Percentiles rank a stretch among this genome's conserved stretches.
Evolutionary conservation across 331 rosid genomes (phyloP).

Genomic region (Cydonia oblonga): DNA sequence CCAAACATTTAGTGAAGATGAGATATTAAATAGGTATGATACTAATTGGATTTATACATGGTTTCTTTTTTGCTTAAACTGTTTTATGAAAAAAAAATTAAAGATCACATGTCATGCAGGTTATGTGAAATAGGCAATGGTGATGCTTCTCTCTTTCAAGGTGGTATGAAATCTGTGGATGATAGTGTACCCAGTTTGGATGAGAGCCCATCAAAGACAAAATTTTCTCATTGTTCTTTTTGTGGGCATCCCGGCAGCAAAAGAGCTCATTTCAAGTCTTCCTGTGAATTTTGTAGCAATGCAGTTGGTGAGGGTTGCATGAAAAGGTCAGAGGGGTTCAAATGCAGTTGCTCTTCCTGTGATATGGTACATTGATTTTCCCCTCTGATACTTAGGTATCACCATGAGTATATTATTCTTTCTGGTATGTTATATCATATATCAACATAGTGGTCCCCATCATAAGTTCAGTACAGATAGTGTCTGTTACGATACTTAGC

Average conservation of each 20-base stretch:
- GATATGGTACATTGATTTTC: constrained; percentile 30
- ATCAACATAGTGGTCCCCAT: neutral
- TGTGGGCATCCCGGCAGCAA: constrained; percentile 96
- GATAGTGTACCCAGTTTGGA: constrained; percentile 21
- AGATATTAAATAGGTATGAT: constrained; percentile 55
- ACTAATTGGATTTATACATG: neutral
- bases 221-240: constrained; percentile 67
- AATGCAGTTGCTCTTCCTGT: constrained; percentile 66
- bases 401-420: neutral
- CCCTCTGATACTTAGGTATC: neutral
- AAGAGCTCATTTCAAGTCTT: constrained; percentile 42
- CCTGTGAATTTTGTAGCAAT: constrained; percentile 47
- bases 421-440: neutral
- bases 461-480: neutral
- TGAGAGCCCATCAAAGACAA: constrained; percentile 30
- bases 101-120: constrained; percentile 31
- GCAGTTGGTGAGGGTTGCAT: constrained; percentile 44
- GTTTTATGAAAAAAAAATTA: neutral
- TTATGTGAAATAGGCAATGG: constrained; percentile 64
- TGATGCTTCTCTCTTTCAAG: constrained; percentile 24
- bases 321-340: constrained; percentile 56
- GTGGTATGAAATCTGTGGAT: constrained; percentile 21
- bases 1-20: constrained; percentile 59
- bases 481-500: neutral
- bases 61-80: neutral